Evolutionary conservation across 345 rosid species (phyloP), one percentile per base, ranked within the genome.

Genomic region (Brassica incana): DNA sequence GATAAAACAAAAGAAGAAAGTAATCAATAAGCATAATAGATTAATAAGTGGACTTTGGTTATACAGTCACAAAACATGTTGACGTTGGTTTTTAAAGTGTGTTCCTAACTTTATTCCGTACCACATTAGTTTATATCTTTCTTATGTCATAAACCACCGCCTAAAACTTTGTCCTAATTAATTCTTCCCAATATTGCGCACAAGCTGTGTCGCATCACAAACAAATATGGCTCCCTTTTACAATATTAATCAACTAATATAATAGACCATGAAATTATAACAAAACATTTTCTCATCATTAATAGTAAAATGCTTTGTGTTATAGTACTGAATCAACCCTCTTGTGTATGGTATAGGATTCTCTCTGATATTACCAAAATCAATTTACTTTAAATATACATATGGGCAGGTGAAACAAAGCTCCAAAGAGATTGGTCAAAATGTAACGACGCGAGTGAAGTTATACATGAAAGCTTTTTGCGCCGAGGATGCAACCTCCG

Each of bases 401-500:
- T 10, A 60, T 29, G 48, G 5, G 36, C 50, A 94, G 98, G 89
- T 89, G 61, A 91, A 85, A 75, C 80, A 88, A 73, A 89, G 83
- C 64, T 82, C 85, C 66, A 82, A 82, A 69, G 76, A 52, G 48
- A 78, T 88, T 7, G 85, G 85, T 16, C 94, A 86, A 63, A 91
- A 87, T 77, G 52, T 85, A 56, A 81, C 92, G 0, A 85, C 84
- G 30, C 85, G 97, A 87, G 84, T 92, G 77, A 86, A 88, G 73
- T 87, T 92, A 11, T 88, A 80, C 69, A 86, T 85, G 64, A 90
- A 87, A 45, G 97, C 97, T 45, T 80, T 87, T 52, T 78, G 84
- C 43, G 84, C 89, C 3, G 81, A 85, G 14, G 91, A 95, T 56
- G 80, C 73, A 5, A 76, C 85, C 14, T 70, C 86, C 40, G 88